Percentiles rank a stretch among this genome's conserved stretches.
These are phyloP conservation scores for Fusarium pilosicola DNA, from an alignment of 2,329 filamentous ascomycete species.

Conservation along the genomic window DNA sequence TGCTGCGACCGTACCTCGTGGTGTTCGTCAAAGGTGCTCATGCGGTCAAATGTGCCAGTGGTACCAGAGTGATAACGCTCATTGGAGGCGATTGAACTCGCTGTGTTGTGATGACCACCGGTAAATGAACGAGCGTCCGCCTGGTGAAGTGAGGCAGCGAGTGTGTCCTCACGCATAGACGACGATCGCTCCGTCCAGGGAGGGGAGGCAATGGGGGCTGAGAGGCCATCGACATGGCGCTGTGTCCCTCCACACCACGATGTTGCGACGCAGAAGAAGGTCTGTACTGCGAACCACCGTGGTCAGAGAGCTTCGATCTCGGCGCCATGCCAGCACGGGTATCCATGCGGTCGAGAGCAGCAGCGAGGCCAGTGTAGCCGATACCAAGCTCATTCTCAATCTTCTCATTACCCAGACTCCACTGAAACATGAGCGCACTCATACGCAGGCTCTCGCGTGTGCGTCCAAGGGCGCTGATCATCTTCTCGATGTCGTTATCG, in stretches of 20 bases:
- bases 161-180: slow-evolving; percentile 29
- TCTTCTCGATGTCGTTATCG: slow-evolving; percentile 69
- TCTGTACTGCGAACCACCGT: slow-evolving; percentile 35
- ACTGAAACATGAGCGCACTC: slow-evolving; percentile 72
- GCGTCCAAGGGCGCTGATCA: slow-evolving; percentile 65
- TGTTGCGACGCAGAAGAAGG: slow-evolving; percentile 40
- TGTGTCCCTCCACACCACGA: slow-evolving; percentile 36
- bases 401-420: slow-evolving; percentile 68
- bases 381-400: slow-evolving; percentile 70
- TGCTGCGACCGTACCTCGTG: slow-evolving; percentile 44
- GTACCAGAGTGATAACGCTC: slow-evolving; percentile 45
- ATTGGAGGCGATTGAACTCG: slow-evolving; percentile 46
- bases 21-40: slow-evolving; percentile 46
- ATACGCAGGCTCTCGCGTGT: slow-evolving; percentile 71
- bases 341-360: slow-evolving; percentile 64
- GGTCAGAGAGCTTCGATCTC: slow-evolving; percentile 30
- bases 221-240: background rate
- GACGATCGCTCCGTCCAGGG: slow-evolving; percentile 39
- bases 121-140: slow-evolving; percentile 29
- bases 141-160: background rate
- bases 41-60: slow-evolving; percentile 41
- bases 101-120: slow-evolving; percentile 32
- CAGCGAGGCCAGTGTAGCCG: slow-evolving; percentile 73
- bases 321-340: slow-evolving; percentile 36
- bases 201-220: slow-evolving; percentile 43